Conservation (phyloP, 768 basidiomycete species). For the Calvatia gigantea region DNA sequence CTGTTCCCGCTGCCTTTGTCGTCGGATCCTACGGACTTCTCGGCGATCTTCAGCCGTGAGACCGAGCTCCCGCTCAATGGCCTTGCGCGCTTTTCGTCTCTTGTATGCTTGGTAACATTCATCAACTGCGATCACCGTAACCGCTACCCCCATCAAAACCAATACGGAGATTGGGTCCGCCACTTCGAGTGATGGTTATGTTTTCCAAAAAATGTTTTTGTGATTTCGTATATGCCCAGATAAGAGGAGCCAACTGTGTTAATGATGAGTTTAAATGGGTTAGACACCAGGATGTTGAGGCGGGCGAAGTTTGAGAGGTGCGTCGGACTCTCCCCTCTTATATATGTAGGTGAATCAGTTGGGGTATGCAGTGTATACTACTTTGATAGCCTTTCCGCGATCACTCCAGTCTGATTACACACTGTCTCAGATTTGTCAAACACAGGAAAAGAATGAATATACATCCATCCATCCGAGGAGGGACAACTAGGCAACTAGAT, state of each 20-base stretch:
- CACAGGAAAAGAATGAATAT: no score
- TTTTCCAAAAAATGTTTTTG: no score
- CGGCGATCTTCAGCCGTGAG: neutral
- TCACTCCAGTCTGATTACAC: no score
- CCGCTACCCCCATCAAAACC: conserved; percentile 4
- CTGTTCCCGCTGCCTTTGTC: neutral
- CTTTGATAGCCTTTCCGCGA: no score
- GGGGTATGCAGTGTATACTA: neutral
- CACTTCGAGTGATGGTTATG: neutral
- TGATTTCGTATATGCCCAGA: no score
- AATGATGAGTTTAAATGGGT: neutral
- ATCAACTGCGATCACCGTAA: conserved; percentile 3
- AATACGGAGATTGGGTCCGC: conserved; percentile 1
- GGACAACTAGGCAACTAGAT: neutral
- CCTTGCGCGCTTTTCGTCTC: neutral
- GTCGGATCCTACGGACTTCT: neutral
- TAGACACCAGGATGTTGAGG: neutral
- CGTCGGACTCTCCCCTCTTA: neutral
- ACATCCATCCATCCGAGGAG: no score
- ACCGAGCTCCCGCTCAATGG: neutral
- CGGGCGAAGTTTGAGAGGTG: neutral
- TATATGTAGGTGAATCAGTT: neutral
- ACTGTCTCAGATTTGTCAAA: no score
- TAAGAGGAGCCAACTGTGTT: neutral
- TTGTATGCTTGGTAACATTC: conserved; percentile 2